These are phyloP conservation scores for Vaccinium myrtillus DNA, from an alignment of 148 eudicot genomes.

Conservation along the genomic window DNA sequence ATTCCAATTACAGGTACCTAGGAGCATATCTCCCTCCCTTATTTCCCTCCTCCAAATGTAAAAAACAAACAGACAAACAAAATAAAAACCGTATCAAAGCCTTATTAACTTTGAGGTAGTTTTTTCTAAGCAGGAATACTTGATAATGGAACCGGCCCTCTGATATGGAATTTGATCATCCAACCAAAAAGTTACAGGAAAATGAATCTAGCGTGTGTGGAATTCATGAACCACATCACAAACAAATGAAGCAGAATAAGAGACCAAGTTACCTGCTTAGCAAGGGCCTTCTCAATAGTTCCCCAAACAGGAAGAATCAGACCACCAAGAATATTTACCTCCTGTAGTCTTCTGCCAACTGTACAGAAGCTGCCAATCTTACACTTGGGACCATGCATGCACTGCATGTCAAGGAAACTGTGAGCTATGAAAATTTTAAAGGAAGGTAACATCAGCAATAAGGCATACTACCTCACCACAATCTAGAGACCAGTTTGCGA, in stretches of 20 bases:
- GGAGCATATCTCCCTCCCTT: constrained; percentile 1
- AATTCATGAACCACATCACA: not conserved
- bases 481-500: not conserved
- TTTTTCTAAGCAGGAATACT: not conserved
- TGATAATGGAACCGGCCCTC: not conserved
- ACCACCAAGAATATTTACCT: constrained; percentile 93
- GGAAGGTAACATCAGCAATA: not conserved
- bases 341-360: constrained; percentile 88
- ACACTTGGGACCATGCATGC: constrained; percentile 99
- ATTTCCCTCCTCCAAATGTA: not conserved
- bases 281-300: constrained; percentile 80
- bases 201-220: not conserved
- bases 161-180: not conserved
- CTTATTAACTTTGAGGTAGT: not conserved
- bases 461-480: not conserved
- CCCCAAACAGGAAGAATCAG: constrained; percentile 96
- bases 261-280: constrained; percentile 62
- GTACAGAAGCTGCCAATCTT: constrained; percentile 84
- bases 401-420: constrained; percentile 44
- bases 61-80: not conserved
- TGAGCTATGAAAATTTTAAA: constrained; percentile 4
- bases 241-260: not conserved
- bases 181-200: not conserved
- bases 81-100: not conserved
- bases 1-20: not conserved